A percentile compares a stretch with the other conserved stretches of the same genome.
Conservation (phyloP, 805 yeast genomes). For the Candida glaebosa region DNA sequence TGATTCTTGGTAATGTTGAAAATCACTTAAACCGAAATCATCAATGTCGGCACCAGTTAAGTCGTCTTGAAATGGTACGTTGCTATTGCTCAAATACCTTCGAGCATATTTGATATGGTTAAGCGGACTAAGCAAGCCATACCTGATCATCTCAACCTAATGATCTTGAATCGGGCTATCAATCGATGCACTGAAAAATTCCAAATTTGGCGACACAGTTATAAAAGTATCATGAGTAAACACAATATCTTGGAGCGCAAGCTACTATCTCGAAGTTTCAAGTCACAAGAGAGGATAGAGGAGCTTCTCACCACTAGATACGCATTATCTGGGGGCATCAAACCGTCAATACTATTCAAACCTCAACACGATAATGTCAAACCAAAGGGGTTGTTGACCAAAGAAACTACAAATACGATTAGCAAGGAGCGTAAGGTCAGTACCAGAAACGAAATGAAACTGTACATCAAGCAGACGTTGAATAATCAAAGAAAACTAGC, state of each 20-base stretch:
- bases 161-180: no score
- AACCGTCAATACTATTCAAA: constrained; percentile 40
- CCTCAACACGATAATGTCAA: constrained; percentile 24
- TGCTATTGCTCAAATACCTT: constrained; percentile 12
- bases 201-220: background rate
- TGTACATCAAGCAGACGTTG: constrained; percentile 35
- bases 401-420: constrained; percentile 8
- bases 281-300: constrained; percentile 31
- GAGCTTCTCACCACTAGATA: constrained; percentile 45
- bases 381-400: constrained; percentile 17
- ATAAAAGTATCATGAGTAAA: no score
- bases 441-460: constrained; percentile 41
- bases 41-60: constrained; percentile 30
- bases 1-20: constrained; percentile 35
- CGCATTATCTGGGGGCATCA: constrained; percentile 44
- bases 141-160: background rate
- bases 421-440: constrained; percentile 19
- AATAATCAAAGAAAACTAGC: constrained; percentile 36
- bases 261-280: constrained; percentile 43
- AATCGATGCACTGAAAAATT: background rate
- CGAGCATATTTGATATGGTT: background rate
- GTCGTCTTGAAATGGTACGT: constrained; percentile 40
- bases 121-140: background rate
- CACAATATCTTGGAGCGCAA: constrained; percentile 44
- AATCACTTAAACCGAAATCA: constrained; percentile 35